Base-by-base conservation (phyloP, 2,329 filamentous ascomycete genomes). In the Hypoxylon sp. region DNA sequence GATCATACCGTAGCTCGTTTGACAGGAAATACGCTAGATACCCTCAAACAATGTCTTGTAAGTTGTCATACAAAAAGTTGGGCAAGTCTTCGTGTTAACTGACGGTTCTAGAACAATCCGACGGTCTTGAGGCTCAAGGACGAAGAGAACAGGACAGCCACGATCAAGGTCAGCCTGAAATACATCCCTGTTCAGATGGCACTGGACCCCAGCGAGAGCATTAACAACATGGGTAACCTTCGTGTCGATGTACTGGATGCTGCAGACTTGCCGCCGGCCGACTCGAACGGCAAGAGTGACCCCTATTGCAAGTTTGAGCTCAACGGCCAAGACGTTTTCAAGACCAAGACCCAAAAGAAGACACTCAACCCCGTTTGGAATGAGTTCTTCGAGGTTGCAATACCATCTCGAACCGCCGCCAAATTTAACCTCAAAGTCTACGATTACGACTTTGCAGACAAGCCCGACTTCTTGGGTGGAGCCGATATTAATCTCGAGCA, bases 191-290 rank as follows among this genome's bases (percentile, higher is more conserved):
- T 97, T 54, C 86, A 90, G 75, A 99, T 99, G 94, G 78, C 86
- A 48, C 87, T 99, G 37, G 91, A 99, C 66, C 89, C 94, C 0
- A 91, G 87, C 64, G 94, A 99, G 73, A 97, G 91, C 67, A 96
- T 99, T 79, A 97, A 97, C 82, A 99, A 99, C 73, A 96, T 96
- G 84, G 94, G 94, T 52, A 92, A 86, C 51, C 85, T 99, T 15
- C 89, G 92, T 13, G 90, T 99, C n/a, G 91, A 97, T 65, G 82
- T 99, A 12, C 76, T 97, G 26, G 91, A 96, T 70, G 94, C 87
- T 12, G 76, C 83, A 6, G 87, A 96, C 52, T 82, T 99, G n/a
- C 94, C 94, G 5, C 87, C 94, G 1, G 93, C 93, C 19, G 94
- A 99, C 67, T 87, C 91, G 23, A 99, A 99, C 68, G 94, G 94